These are phyloP conservation scores for Stentor coeruleus DNA, from an alignment of 73 alveolate species.

Conservation along the genomic window DNA sequence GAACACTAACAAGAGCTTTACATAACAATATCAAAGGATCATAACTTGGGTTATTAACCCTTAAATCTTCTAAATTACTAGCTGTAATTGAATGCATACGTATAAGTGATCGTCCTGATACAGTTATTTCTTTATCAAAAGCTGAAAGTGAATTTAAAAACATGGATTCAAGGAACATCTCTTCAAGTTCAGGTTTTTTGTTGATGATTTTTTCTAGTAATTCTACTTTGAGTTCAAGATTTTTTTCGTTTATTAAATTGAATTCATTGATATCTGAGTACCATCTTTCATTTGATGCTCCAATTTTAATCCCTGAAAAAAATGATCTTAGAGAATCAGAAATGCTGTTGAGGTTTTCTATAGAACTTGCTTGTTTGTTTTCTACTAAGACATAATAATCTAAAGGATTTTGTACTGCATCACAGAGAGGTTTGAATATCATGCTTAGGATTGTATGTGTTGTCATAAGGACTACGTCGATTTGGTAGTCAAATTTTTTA, in stretches of 20 bases:
- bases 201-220: neutral
- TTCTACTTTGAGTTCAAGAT: neutral
- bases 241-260: neutral
- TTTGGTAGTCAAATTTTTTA: neutral
- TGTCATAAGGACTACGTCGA: neutral
- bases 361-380: neutral
- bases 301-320: neutral
- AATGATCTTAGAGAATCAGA: neutral
- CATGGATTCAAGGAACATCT: neutral
- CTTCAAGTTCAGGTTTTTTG: slow-evolving; percentile 5
- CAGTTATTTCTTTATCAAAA: neutral
- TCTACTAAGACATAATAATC: neutral
- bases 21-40: neutral
- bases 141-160: neutral
- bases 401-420: neutral
- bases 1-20: neutral
- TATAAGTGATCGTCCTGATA: neutral
- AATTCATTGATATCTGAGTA: neutral
- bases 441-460: slow-evolving; percentile 1
- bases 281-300: neutral
- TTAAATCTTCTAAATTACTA: slow-evolving; percentile 11
- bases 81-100: neutral
- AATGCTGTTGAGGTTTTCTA: neutral
- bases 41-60: slow-evolving; percentile 8
- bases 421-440: neutral